phyloP scores from a whole-genome alignment of 2,329 filamentous ascomycete species.

The Zalaria obscura region DNA sequence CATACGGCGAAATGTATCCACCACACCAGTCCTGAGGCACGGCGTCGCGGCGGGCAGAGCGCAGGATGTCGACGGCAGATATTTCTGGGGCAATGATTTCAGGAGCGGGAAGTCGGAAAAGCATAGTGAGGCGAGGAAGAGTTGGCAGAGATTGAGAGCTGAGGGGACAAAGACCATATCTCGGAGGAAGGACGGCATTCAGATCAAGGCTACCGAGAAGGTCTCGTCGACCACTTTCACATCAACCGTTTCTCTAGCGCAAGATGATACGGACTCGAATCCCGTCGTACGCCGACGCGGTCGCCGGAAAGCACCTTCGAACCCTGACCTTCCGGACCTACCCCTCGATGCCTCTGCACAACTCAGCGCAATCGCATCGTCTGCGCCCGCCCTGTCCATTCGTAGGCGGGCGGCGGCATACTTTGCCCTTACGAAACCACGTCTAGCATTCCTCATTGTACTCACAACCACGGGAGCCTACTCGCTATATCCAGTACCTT shows the following conservation, averaged over 20 bases:
- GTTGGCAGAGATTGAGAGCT: not conserved
- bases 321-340: conserved; percentile 13
- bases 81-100: conserved; percentile 21
- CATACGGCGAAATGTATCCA: conserved; percentile 8
- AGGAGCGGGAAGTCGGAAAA: conserved; percentile 4
- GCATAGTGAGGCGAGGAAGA: not conserved
- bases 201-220: conserved; percentile 1
- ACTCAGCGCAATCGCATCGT: conserved; percentile 41
- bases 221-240: not conserved
- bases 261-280: conserved; percentile 7
- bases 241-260: not conserved
- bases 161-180: not conserved
- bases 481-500: conserved; percentile 81
- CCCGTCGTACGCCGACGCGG: conserved; percentile 19
- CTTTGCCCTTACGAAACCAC: conserved; percentile 88
- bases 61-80: conserved; percentile 15
- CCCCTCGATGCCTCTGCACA: conserved; percentile 48
- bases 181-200: conserved; percentile 2
- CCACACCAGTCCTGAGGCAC: conserved; percentile 8
- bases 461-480: conserved; percentile 85
- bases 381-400: conserved; percentile 41
- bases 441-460: conserved; percentile 79
- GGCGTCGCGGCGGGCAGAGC: conserved; percentile 10
- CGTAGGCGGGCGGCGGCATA: conserved; percentile 62
- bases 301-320: conserved; percentile 15